A percentile compares a stretch with the other conserved stretches of the same genome.
phyloP scores from a whole-genome alignment of 805 yeast species.

The Starmerella vitae region DNA sequence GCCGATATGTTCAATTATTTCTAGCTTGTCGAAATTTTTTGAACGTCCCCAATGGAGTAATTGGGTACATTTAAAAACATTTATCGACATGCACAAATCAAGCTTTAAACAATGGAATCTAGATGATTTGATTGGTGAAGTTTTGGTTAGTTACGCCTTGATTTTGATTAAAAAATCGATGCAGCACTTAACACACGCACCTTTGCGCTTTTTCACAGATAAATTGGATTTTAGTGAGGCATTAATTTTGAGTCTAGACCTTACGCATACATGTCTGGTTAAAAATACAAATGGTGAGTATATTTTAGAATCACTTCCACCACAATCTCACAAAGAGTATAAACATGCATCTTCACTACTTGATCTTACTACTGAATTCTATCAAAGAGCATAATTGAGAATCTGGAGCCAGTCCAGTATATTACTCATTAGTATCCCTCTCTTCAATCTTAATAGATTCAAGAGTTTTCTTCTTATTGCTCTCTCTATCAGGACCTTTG shows the following conservation, averaged over 20 bases:
- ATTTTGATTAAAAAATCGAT: conserved; percentile 1
- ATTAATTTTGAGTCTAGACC: not conserved
- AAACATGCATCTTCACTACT: not conserved
- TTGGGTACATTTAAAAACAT: not conserved
- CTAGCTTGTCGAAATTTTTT: conserved; percentile 2
- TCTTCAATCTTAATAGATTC: too few relatives aligned
- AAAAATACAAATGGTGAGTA: not conserved
- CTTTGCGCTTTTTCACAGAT: not conserved
- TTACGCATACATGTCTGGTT: not conserved
- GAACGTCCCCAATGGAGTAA: not conserved
- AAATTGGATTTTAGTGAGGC: not conserved
- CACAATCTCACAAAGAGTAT: not conserved
- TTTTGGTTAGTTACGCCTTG: not conserved
- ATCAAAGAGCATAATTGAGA: not conserved
- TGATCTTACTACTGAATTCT: not conserved
- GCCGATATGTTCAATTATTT: conserved; percentile 1
- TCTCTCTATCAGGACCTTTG: too few relatives aligned
- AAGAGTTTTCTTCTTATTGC: too few relatives aligned
- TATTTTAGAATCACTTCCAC: not conserved
- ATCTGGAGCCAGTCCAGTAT: too few relatives aligned
- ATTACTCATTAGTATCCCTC: too few relatives aligned
- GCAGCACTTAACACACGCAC: not conserved
- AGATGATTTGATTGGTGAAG: not conserved
- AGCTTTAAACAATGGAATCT: not conserved
- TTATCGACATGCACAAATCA: not conserved